Evolutionary conservation across 2,329 filamentous ascomycete species (phyloP).

Genomic region (Ophiocordyceps camponoti-rufipedis): DNA sequence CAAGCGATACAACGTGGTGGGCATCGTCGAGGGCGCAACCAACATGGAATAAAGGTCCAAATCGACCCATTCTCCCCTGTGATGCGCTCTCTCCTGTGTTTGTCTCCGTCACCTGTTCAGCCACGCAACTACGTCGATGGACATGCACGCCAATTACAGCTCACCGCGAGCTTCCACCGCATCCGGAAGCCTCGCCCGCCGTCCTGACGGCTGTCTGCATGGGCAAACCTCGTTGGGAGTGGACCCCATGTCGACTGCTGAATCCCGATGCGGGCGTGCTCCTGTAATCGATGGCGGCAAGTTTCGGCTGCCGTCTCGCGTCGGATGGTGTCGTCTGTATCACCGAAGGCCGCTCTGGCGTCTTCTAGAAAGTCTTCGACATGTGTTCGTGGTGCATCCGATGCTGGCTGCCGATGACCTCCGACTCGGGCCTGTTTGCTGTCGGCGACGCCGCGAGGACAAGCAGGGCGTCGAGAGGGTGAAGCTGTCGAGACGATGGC

Average conservation of each 20-base stretch:
- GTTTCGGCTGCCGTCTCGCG: background rate
- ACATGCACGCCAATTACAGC: too few species aligned
- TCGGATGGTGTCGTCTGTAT: background rate
- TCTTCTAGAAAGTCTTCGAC: background rate
- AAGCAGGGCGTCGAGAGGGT: background rate
- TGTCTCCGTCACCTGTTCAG: background rate
- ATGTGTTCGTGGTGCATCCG: background rate
- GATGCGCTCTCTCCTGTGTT: background rate
- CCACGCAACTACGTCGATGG: too few species aligned
- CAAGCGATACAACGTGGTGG: constrained; percentile 88
- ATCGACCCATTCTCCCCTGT: background rate
- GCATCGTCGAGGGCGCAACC: constrained; percentile 41
- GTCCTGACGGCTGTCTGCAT: constrained; percentile 1
- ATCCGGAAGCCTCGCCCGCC: too few species aligned
- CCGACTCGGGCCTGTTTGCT: background rate
- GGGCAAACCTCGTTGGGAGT: constrained; percentile 1
- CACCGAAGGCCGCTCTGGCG: background rate
- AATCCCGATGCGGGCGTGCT: background rate
- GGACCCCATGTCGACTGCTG: background rate
- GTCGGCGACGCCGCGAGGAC: background rate
- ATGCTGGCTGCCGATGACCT: background rate
- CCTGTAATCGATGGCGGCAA: background rate
- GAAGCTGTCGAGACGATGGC: background rate
- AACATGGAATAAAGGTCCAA: constrained; percentile 22
- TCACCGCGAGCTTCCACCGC: too few species aligned